Base-by-base conservation (phyloP, 805 yeast genomes). In the Sugiyamaella marilandica region DNA sequence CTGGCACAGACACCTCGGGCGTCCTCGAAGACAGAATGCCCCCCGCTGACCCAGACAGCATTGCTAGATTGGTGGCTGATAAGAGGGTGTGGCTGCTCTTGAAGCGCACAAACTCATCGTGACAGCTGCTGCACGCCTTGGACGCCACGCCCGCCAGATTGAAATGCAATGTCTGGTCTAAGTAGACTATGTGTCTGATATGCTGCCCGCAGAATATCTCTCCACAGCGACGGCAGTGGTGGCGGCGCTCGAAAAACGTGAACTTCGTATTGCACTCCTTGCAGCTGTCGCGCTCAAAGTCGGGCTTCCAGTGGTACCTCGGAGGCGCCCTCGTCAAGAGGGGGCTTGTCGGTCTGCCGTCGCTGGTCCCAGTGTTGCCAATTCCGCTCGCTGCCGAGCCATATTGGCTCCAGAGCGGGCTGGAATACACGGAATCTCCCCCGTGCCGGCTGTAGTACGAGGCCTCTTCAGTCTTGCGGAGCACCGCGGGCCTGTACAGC, bases 191-290 rank as follows among this genome's bases (percentile, higher is more conserved):
- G 73, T 69, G 82, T 74, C 57, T 80, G 65, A 71, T 76, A 67
- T 87, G 91, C 55, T 78, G 81, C 33, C 81, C 80, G 67, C 95
- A 87, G 62, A 80, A 87, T 18, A 87, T 79, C 39, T 85, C 88
- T 35, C 95, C 95, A 67, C 95, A 87, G 65, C 84, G 83, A 50
- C 95, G 78, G 65, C 95, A 87, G 71, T 87, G 95, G 64, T 87
- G 95, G 57, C 83, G 77, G 61, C 91, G 79, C 66, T 79, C 96
- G 73, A 82, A 85, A 61, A 83, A 83, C 35, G 90, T 84, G 70
- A 92, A 91, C 14, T 74, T 65, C 61, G 77, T 80, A 49, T 76
- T 72, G 70, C 98, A 92, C 24, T 77, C 75, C 11, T 79, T 76
- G 67, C 98, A 92, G 47, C 78, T 74, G 46, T 74, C 67, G 35